Conservation (phyloP, 331 rosid genomes). For the Quercus phellos region DNA sequence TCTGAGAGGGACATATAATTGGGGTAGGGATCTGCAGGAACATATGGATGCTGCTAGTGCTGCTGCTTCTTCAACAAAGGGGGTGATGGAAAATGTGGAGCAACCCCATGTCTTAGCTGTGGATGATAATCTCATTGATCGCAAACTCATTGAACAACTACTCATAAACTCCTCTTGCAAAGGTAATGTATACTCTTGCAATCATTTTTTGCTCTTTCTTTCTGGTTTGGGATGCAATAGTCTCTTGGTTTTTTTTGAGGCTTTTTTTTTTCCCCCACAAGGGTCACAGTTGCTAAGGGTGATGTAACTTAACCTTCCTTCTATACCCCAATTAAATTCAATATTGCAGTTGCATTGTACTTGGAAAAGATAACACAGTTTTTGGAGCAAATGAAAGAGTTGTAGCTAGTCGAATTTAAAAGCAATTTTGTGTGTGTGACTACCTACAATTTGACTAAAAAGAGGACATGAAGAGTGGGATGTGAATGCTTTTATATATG, state of each 20-base stretch:
- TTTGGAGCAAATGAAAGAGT: no score
- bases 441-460: no score
- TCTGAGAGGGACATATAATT: background rate
- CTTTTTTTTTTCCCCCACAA: no score
- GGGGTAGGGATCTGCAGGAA: background rate
- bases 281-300: no score
- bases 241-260: background rate
- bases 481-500: no score
- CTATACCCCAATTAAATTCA: no score
- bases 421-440: no score
- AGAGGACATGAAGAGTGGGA: no score
- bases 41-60: conserved; percentile 36
- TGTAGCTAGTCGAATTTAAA: no score
- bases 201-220: background rate
- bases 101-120: conserved; percentile 92
- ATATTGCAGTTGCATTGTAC: no score
- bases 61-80: conserved; percentile 37
- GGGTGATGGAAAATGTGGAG: conserved; percentile 49
- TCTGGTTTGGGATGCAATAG: background rate
- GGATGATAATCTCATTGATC: conserved; percentile 76
- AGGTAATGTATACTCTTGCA: conserved; percentile 34
- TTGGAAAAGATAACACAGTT: no score
- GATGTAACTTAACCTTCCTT: no score
- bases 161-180: conserved; percentile 79
- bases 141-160: conserved; percentile 75